Evolutionary conservation across 2,329 filamentous ascomycete genomes (phyloP), one percentile per base, ranked within the genome.

Genomic region (Aspergillus sp.): DNA sequence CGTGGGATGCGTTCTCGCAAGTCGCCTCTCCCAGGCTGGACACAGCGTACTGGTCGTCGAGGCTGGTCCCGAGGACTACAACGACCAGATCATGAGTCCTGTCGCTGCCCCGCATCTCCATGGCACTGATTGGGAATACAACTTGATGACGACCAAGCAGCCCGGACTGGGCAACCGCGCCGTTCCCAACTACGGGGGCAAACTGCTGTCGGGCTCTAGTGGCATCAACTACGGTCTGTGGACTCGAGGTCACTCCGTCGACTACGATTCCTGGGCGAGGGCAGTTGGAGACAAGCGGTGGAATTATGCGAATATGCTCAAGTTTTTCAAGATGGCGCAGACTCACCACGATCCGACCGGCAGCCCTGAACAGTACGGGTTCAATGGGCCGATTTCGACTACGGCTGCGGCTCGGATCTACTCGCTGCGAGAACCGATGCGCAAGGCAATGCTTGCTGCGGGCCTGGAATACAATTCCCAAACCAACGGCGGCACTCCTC

Each of bases 1-100:
- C 32, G 32, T 36, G 32, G 72, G 72, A 26, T 64, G 59, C n/a
- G 72, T 70, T 2, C 47, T 75, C 0, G 73, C 72, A 1, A 69
- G 72, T 2, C n/a, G n/a, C n/a, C n/a, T 76, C 10, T 36, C 32
- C 32, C 32, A 36, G 32, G 32, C 32, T 36, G 32, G 7, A 63
- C 67, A 22, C 36, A 71, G 54, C 55, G 55, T 75, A n/a, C 29
- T 67, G 10, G 54, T 76, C 5, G 59, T 74, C 24, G 74, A 77
- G 59, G 70, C 69, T 10, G 73, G 73, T 0, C 59, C 66, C 1
- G 68, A 75, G 53, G 63, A 57, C 2, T 60, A 56, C 42, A 16
- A 55, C 54, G 36, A 61, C 22, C 56, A 36, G 32, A 36, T 9
- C 16, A 49, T 56, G 22, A 50, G 52, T 20, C 52, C 22, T 10